phyloP scores from a whole-genome alignment of 2,329 filamentous ascomycete species.

The Exserohilum turcica region DNA sequence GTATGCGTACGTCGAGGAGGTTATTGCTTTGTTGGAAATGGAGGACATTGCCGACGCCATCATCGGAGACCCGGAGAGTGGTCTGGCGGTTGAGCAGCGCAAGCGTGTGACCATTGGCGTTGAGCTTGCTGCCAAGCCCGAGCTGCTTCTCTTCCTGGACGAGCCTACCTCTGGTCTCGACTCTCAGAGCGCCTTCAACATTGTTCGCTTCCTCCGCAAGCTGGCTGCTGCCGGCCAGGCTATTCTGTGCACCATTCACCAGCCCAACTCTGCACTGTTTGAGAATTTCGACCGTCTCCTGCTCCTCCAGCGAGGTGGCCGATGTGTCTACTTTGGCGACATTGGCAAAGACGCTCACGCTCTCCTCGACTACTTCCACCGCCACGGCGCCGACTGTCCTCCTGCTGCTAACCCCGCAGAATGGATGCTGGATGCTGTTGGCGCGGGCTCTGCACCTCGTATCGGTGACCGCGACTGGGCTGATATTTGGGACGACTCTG shows the following conservation, averaged over 20 bases:
- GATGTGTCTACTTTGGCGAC: conserved; percentile 84
- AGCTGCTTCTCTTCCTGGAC: conserved; percentile 77
- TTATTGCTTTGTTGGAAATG: conserved; percentile 68
- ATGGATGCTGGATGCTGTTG: conserved; percentile 86
- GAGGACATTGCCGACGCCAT: conserved; percentile 69
- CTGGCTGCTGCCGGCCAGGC: conserved; percentile 80
- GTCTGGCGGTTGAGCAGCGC: conserved; percentile 69
- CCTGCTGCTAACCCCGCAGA: conserved; percentile 64
- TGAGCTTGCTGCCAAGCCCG: conserved; percentile 67
- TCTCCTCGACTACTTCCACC: conserved; percentile 64
- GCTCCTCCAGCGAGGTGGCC: conserved; percentile 76
- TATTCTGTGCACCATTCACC: conserved; percentile 89
- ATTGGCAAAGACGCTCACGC: conserved; percentile 75
- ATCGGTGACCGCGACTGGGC: conserved; percentile 79
- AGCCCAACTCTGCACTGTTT: conserved; percentile 84
- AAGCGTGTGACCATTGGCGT: conserved; percentile 66
- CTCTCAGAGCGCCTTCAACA: conserved; percentile 74
- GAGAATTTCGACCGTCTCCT: conserved; percentile 86
- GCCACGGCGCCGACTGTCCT: conserved; percentile 63
- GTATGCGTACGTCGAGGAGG: conserved; percentile 68
- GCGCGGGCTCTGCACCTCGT: conserved; percentile 73
- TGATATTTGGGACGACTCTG: conserved; percentile 75
- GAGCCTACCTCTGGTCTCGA: conserved; percentile 79
- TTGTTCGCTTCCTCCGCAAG: conserved; percentile 77
- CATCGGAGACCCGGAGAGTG: conserved; percentile 64